phyloP scores from a whole-genome alignment of 2,329 filamentous ascomycete genomes.

The Penicillium sp. region DNA sequence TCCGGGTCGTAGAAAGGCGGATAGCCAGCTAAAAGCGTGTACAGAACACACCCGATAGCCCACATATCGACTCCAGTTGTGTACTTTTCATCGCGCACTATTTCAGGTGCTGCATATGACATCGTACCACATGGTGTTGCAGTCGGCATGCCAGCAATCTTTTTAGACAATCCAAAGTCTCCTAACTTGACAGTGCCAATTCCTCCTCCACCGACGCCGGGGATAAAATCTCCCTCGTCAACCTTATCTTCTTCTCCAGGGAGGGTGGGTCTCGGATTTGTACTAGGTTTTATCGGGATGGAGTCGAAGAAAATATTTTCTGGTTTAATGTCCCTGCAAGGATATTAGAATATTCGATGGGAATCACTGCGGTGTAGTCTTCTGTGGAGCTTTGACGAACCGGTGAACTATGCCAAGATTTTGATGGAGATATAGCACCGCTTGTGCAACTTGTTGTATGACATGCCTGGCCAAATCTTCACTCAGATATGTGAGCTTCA shows the following conservation, averaged over 20 bases:
- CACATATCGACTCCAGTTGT: constrained; percentile 19
- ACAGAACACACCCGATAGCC: constrained; percentile 15
- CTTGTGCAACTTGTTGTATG: constrained; percentile 15
- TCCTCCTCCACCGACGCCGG: constrained; percentile 3
- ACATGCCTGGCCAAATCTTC: constrained; percentile 23
- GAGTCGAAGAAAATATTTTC: constrained; percentile 16
- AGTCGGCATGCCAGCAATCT: constrained; percentile 6
- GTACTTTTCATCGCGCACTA: constrained; percentile 13
- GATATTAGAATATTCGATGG: background rate
- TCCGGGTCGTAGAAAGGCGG: constrained; percentile 19
- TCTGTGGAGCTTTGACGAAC: constrained; percentile 18
- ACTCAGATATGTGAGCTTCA: constrained; percentile 16
- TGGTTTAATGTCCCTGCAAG: constrained; percentile 16
- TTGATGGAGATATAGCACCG: constrained; percentile 14
- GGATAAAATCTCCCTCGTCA: constrained; percentile 13
- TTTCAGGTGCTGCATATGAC: constrained; percentile 16
- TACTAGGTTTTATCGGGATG: constrained; percentile 3
- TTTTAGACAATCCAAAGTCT: constrained; percentile 17
- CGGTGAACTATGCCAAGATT: constrained; percentile 16
- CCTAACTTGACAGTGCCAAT: constrained; percentile 14
- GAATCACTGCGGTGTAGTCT: background rate
- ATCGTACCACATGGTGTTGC: constrained; percentile 16
- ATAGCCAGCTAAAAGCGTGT: constrained; percentile 14
- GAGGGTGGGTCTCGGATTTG: background rate
- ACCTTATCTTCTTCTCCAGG: constrained; percentile 4